phyloP scores from a whole-genome alignment of 1,284 basidiomycete species.

The Irpex rosettiformis region DNA sequence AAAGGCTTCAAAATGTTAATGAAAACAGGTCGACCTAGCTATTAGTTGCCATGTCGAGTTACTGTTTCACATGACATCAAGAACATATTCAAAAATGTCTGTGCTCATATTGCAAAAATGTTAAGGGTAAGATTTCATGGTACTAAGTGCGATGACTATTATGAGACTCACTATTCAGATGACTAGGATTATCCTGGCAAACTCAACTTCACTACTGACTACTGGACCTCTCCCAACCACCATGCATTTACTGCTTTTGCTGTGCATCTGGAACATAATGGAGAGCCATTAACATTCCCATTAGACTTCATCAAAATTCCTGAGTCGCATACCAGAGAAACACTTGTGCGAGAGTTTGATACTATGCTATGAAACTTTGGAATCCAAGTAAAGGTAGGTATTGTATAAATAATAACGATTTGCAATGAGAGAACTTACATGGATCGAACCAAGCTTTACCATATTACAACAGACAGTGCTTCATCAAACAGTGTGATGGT shows the following conservation, averaged over 20 bases:
- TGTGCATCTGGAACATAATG: not conserved
- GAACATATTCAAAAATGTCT: conserved; percentile 3
- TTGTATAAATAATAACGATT: not conserved
- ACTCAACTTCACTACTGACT: not conserved
- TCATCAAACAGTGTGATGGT: not conserved
- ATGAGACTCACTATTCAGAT: conserved; percentile 3
- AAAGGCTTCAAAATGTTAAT: conserved; percentile 17
- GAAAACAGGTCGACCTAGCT: conserved; percentile 22
- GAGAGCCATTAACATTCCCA: not conserved
- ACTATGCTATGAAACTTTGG: not conserved
- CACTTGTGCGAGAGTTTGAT: not conserved
- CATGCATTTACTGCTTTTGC: not conserved
- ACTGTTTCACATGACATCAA: conserved; percentile 19
- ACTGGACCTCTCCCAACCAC: conserved; percentile 1
- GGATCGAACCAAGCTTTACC: too few relatives aligned
- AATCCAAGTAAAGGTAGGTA: not conserved
- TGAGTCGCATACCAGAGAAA: not conserved
- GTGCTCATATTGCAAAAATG: not conserved
- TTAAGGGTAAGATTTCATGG: not conserved
- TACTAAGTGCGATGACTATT: not conserved
- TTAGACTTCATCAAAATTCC: not conserved
- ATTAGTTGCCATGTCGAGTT: conserved; percentile 18
- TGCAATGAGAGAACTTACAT: too few relatives aligned
- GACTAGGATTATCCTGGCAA: not conserved
- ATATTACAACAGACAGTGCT: not conserved